Evolutionary conservation across 2,329 filamentous ascomycete genomes (phyloP), one percentile per base, ranked within the genome.

Genomic region (Hawksworthiomyces lignivorus): DNA sequence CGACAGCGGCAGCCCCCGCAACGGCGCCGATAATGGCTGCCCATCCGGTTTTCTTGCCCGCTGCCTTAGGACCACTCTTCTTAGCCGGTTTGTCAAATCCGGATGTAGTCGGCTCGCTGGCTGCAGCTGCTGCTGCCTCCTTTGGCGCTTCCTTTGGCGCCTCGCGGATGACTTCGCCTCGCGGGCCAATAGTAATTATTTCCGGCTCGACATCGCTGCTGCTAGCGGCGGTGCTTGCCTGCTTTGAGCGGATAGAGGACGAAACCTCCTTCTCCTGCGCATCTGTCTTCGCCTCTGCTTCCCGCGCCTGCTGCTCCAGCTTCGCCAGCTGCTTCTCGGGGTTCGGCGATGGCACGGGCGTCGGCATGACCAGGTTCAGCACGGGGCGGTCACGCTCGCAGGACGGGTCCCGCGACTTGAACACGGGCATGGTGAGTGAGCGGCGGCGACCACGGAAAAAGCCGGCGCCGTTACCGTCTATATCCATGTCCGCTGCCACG

Each of bases 321-420:
- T 37, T 24, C 4, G 48, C 46, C 34, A 47, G 52, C 49, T 64
- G 64, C 49, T 63, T 65, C 48, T 71, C 68, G 4, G 62, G 65
- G 14, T 56, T 53, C 0, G 77, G 77, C 1, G 76, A 73, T 9
- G 68, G 63, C 7, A 58, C 52, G 8, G 79, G 79, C 2, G 78
- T 82, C 15, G 79, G 78, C 28, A 68, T 66, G 36, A 82, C 72
- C 32, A 83, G 55, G 51, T 80, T 81, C 22, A 83, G 59, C 44
- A 79, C 53, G 1, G 78, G 78, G 5, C 78, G 63, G 37, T 75
- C 67, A 36, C 73, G 63, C 54, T 75, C 72, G 42, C 67, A 69
- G 15, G 71, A 75, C 35, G 71, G 68, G 44, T 78, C 73, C 28
- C 72, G 65, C 17, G 68, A 63, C 44, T 54, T 62, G 50, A 70